These are phyloP conservation scores for Phytophthora pisi DNA, from an alignment of 352 stramenopile genomes.

Conservation along the genomic window DNA sequence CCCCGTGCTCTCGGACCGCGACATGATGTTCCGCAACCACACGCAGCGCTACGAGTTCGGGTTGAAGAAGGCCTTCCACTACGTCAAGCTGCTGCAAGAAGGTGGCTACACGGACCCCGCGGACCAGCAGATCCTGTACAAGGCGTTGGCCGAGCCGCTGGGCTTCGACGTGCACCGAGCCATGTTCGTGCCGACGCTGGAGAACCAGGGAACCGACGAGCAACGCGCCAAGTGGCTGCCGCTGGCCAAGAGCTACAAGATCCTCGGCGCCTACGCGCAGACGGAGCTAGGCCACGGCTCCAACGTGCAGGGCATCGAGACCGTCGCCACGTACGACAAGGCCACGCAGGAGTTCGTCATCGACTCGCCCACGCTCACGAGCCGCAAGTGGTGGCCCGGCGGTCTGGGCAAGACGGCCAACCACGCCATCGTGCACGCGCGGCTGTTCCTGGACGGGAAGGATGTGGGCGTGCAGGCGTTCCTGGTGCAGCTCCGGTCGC, in stretches of 20 bases:
- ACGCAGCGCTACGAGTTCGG: conserved; percentile 35
- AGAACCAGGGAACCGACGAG: conserved; percentile 32
- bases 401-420: conserved; percentile 43
- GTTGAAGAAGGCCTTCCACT: conserved; percentile 46
- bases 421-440: conserved; percentile 37
- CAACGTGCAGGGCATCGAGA: conserved; percentile 42
- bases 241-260: conserved; percentile 33
- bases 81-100: conserved; percentile 44
- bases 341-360: conserved; percentile 93
- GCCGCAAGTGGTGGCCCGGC: conserved; percentile 95
- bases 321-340: conserved; percentile 63
- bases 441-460: conserved; percentile 32
- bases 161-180: conserved; percentile 38
- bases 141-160: conserved; percentile 50
- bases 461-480: conserved; percentile 38
- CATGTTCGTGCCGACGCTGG: conserved; percentile 39
- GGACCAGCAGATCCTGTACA: conserved; percentile 48
- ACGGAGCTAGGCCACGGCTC: conserved; percentile 42
- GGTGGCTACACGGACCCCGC: conserved; percentile 33
- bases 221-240: conserved; percentile 36
- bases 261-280: conserved; percentile 37
- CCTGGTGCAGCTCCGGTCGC: conserved; percentile 33
- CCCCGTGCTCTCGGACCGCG: conserved; percentile 49
- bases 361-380: conserved; percentile 94
- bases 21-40: conserved; percentile 58